phyloP scores from a whole-genome alignment of 495 filamentous ascomycete species.

The Eremomyces bilateralis region DNA sequence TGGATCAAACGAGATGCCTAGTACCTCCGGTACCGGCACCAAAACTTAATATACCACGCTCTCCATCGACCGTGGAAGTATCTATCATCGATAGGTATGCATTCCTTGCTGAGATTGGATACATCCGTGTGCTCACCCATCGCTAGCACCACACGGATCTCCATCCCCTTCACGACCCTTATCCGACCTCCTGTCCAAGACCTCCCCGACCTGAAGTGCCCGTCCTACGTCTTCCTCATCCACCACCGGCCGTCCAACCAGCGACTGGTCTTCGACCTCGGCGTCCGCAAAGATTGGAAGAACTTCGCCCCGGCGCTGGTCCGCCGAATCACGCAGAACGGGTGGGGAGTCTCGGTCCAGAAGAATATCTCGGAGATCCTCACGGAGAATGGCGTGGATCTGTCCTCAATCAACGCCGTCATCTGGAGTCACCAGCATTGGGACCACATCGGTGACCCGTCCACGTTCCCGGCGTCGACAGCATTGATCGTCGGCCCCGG shows the following conservation, averaged over 20 bases:
- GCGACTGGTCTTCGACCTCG: conserved; percentile 36
- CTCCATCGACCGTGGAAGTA: not conserved
- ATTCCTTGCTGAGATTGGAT: not conserved
- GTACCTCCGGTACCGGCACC: not conserved
- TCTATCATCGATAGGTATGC: not conserved
- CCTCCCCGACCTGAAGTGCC: conserved; percentile 20
- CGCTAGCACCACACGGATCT: conserved; percentile 1
- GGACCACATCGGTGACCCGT: conserved; percentile 18
- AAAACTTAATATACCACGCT: conserved; percentile 19
- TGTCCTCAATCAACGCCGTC: conserved; percentile 1
- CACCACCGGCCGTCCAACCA: conserved; percentile 25
- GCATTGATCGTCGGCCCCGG: conserved; percentile 18
- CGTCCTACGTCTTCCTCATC: conserved; percentile 33
- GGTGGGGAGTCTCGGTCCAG: conserved; percentile 19
- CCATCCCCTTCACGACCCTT: conserved; percentile 7
- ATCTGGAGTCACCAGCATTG: conserved; percentile 4
- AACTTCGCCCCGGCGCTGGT: conserved; percentile 21
- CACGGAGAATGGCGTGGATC: conserved; percentile 20
- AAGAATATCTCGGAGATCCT: conserved; percentile 30
- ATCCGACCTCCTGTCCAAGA: conserved; percentile 24
- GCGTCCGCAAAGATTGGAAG: conserved; percentile 28
- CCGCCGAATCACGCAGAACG: conserved; percentile 7
- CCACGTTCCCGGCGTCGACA: conserved; percentile 16
- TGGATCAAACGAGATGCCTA: too few relatives aligned
- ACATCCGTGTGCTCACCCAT: not conserved